phyloP scores from a whole-genome alignment of 495 filamentous ascomycete species.

The Aspergillus saccharolyticus region DNA sequence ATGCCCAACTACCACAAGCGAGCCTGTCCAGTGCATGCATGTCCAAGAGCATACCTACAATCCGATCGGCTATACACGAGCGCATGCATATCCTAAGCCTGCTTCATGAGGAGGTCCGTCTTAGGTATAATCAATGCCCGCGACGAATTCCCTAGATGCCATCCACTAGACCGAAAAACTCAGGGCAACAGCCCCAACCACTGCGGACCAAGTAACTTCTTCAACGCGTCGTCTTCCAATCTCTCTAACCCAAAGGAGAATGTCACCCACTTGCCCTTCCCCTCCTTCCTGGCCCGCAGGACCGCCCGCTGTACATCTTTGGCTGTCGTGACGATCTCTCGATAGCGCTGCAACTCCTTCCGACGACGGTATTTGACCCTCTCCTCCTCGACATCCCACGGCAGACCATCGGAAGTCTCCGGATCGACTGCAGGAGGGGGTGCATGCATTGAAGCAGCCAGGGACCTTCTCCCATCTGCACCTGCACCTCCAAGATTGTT shows the following conservation, averaged over 20 bases:
- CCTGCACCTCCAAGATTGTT: too few relatives aligned
- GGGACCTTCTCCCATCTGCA: not conserved
- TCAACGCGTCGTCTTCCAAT: slow-evolving; percentile 17
- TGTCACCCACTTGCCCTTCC: slow-evolving; percentile 35
- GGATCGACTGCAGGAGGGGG: too few relatives aligned
- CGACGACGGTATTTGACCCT: slow-evolving; percentile 22
- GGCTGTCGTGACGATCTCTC: slow-evolving; percentile 19
- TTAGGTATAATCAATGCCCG: too few relatives aligned
- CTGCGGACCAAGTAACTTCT: slow-evolving; percentile 17
- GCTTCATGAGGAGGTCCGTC: too few relatives aligned
- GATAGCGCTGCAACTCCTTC: slow-evolving; percentile 26
- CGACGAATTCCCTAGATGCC: too few relatives aligned
- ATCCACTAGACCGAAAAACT: not conserved
- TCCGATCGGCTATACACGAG: too few relatives aligned
- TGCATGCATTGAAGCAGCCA: slow-evolving; percentile 19
- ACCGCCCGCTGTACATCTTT: slow-evolving; percentile 26
- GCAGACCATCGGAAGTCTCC: slow-evolving; percentile 9
- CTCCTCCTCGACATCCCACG: slow-evolving; percentile 34
- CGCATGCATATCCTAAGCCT: too few relatives aligned
- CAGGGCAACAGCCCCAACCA: slow-evolving; percentile 8
- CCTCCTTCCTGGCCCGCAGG: slow-evolving; percentile 23
- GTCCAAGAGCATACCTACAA: too few relatives aligned
- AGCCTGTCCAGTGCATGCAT: too few relatives aligned
- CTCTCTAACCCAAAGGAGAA: slow-evolving; percentile 30
- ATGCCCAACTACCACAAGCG: too few relatives aligned